Base-by-base conservation (phyloP, 2,329 filamentous ascomycete genomes). In the Talaromyces sp. region DNA sequence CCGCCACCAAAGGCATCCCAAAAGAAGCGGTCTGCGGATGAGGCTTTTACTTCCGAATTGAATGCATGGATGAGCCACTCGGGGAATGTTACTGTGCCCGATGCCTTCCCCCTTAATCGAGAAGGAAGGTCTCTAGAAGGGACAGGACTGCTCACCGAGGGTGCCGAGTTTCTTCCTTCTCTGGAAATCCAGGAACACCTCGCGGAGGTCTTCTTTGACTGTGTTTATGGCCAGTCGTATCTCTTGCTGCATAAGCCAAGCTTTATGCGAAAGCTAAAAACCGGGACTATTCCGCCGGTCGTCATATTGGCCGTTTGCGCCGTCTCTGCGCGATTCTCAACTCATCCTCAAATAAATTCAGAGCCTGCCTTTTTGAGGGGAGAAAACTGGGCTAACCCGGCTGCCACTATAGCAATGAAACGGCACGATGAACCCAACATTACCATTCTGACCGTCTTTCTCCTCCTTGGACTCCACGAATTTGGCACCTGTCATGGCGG, bases 401-500 rank as follows among this genome's bases (percentile, higher is more conserved):
- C 93, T n/a, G 84, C 93, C 55, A 88, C 91, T 41, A 97, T 98
- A 63, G 88, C 95, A 24, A 84, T 91, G 49, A 89, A 88, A 70
- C 86, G 92, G 67, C 97, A 96, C 69, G 95, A 98, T 70, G 91
- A 91, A 78, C 93, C 95, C 0, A 98, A 96, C 71, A 95, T 98
- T 64, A 98, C 93, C 2, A 96, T 97, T 49, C 77, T 99, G 52
- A 97, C 93, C 5, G 95, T 93, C 53, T 88, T 96, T 63, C 76
- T 98, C 9, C 85, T 98, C 19, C 82, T 98, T 17, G 93, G 92
- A 3, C 81, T 99, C 41, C 93, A 99, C 72, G 93, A 97, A 70
- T 98, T 98, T 68, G 95, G 95, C 59, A 98, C 93, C 13, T 98
- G 95, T 71, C 93, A 98, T 72, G 95, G 95, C 60, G 93, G 93